Evolutionary conservation across 2,329 filamentous ascomycete species (phyloP), one percentile per base, ranked within the genome.

Genomic region (Pestalotiopsis sp.): DNA sequence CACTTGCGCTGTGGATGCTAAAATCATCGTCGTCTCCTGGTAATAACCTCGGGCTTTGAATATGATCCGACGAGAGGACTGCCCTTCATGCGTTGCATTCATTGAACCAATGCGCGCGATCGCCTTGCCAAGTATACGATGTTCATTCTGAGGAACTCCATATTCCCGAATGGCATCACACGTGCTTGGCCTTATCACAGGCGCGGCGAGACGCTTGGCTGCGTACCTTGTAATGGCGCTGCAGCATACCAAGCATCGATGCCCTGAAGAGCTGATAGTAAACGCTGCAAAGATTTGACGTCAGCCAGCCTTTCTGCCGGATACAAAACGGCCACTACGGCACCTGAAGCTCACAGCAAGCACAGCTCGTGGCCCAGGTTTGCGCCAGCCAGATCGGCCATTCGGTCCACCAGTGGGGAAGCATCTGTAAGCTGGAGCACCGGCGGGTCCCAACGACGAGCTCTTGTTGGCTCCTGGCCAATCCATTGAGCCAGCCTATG

Each of bases 401-500:
- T 52, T 52, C 45, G 45, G 45, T 52, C 45, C 45, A 52, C 45
- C 45, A 52, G 45, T 52, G 45, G 45, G 45, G 45, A 52, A n/a
- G 13, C 45, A 52, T 52, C 45, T 52, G 45, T 52, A 20, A 52
- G 45, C 45, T 52, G 45, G 20, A 31, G 25, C 31, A 27, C 25
- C 25, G 57, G 23, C 23, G 25, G 25, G n/a, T 60, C 57, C 57
- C 57, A 60, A 60, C 57, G 17, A 63, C 14, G 20, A 23, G 57
- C 57, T 60, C 14, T 14, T 23, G 60, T 27, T 60, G 57, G 57
- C 57, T 60, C 14, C 27, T 23, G 60, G 60, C 31, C 60, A 20
- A 17, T 41, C 31, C 60, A 63, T 31, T 36, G 31, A 36, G 60
- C 64, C 25, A 65, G 49, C 13, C 64, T 45, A 55, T 65, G 45